Evolutionary conservation across 192 early-diverging fungal species (phyloP), one percentile per base, ranked within the genome.

Genomic region (Coemansia aciculifera): DNA sequence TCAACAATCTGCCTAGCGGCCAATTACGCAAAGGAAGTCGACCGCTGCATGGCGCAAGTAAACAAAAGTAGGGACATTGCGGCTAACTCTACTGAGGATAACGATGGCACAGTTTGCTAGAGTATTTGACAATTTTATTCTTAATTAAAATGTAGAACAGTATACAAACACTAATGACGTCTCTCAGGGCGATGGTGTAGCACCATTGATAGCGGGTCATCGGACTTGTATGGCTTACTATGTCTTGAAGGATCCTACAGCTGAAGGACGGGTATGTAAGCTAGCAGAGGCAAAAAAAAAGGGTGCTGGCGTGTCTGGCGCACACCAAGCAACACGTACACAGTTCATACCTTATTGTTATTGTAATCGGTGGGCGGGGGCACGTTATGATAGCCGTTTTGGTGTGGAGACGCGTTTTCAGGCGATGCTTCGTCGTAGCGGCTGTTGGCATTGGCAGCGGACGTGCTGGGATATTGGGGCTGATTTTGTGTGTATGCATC

Each of bases 101-200:
- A 66, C 37, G 71, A 69, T 3, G 12, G 67, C 10, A 63, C 75
- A 10, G 59, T 77, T 32, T 59, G 42, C 29, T 27, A 62, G 11
- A 40, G 3, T 7, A 76, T 87, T 32, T 64, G 73, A 19, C 85
- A 85, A 21, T 66, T 87, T 23, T 88, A 86, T 81, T 0, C 23
- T 49, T 19, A 23, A 10, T 2, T 49, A 12, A 56, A 15, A 11
- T 15, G 32, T 13, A 17, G 3, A 15, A 40, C 1, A 15, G 13
- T 15, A 27, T 27, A 6, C 29, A 17, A n/a, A 34, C 27, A 57
- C 29, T 57, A 57, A 17, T 32, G 27, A 7, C 13, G 48, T 31
- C 54, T 44, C 44, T 42, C 37, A 39, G 57, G 5, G 15, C 38
- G 57, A 19, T 62, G 11, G 40, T 19, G 38, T 19, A 73, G 59